Evolutionary conservation across 345 rosid species (phyloP).

Genomic region (Gossypium bickii): DNA sequence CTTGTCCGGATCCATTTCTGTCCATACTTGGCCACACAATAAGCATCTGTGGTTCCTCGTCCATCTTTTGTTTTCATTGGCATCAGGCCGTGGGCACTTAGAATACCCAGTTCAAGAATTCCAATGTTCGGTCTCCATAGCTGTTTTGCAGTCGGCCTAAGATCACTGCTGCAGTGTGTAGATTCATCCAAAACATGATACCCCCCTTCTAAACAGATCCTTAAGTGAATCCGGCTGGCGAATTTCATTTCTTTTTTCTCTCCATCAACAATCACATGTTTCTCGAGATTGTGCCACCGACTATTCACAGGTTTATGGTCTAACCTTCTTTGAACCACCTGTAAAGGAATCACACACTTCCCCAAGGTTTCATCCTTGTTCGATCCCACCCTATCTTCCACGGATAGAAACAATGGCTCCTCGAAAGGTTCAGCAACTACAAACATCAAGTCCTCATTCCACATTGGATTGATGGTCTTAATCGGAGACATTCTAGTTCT

Average conservation of each 20-base stretch:
- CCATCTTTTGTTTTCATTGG: slow-evolving; percentile 89
- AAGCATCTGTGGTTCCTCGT: slow-evolving; percentile 85
- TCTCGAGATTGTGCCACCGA: slow-evolving; percentile 84
- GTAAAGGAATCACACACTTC: slow-evolving; percentile 53
- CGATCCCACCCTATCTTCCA: slow-evolving; percentile 69
- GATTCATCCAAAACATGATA: slow-evolving; percentile 98
- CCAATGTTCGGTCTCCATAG: slow-evolving; percentile 83
- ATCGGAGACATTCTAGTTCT: slow-evolving; percentile 59
- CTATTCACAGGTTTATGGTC: slow-evolving; percentile 74
- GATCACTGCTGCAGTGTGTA: slow-evolving; percentile 90
- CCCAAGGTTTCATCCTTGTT: slow-evolving; percentile 80
- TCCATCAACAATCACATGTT: slow-evolving; percentile 60
- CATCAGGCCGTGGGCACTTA: slow-evolving; percentile 78
- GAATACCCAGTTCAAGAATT: slow-evolving; percentile 61
- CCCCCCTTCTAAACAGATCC: slow-evolving; percentile 90
- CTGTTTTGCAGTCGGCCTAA: slow-evolving; percentile 91
- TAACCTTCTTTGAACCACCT: slow-evolving; percentile 63
- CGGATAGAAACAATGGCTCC: slow-evolving; percentile 65
- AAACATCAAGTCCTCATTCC: slow-evolving; percentile 97
- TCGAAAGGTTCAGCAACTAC: slow-evolving; percentile 93
- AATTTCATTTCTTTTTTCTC: slow-evolving; percentile 79
- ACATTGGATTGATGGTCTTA: slow-evolving; percentile 80
- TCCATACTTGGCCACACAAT: slow-evolving; percentile 94
- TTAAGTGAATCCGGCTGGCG: slow-evolving; percentile 77
- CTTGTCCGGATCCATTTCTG: slow-evolving; percentile 98